Evolutionary conservation across 179 eudicot species (phyloP).

Genomic region (Sideroxylon spinosum): DNA sequence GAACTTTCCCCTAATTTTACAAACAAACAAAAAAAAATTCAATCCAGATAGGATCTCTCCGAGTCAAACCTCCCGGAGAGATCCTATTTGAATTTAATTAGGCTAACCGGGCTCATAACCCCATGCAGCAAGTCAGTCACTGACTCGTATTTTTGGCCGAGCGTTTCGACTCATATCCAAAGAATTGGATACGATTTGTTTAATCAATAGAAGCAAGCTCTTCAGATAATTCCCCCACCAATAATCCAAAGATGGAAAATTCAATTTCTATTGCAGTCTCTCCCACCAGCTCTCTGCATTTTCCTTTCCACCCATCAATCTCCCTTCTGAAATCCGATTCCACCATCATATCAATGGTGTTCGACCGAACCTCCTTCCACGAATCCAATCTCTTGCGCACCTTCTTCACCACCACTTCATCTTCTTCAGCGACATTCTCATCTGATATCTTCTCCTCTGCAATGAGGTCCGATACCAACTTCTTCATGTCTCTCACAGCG

Average conservation of each 20-base stretch:
- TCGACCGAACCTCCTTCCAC: conserved; percentile 59
- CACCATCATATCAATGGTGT: conserved; percentile 92
- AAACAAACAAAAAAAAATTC: no score
- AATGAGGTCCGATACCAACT: conserved; percentile 53
- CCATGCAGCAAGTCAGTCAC: no score
- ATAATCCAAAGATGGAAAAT: conserved; percentile 38
- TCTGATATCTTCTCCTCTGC: conserved; percentile 37
- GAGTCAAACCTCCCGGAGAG: no score
- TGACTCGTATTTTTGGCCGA: no score
- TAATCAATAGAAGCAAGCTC: conserved; percentile 26
- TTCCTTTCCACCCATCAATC: conserved; percentile 42
- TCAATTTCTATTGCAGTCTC: conserved; percentile 52
- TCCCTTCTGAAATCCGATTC: conserved; percentile 56
- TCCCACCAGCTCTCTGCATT: conserved; percentile 25
- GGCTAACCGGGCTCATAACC: no score
- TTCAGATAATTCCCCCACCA: conserved; percentile 54
- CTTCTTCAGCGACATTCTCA: conserved; percentile 4
- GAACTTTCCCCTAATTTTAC: no score
- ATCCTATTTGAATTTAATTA: no score
- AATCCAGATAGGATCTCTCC: no score
- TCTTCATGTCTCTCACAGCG: conserved; percentile 42
- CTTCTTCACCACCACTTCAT: conserved; percentile 32
- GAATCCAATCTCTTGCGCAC: conserved; percentile 52
- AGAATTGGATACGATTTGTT: no score
- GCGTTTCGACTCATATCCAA: no score